phyloP scores from a whole-genome alignment of 1,284 basidiomycete genomes.

The Fomitiporia mediterranea region DNA sequence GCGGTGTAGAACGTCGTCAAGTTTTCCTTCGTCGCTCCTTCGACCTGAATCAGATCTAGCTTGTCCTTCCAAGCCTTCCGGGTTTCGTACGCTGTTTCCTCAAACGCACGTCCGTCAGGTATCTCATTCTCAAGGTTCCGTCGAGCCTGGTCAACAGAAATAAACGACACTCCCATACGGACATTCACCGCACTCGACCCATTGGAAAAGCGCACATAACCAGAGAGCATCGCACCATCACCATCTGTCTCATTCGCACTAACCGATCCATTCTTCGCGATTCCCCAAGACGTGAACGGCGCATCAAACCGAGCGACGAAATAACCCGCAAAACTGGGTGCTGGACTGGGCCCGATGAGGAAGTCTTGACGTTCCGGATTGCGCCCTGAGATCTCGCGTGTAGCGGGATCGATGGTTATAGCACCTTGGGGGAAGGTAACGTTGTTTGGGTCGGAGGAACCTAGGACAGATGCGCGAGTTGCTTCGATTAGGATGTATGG shows the following conservation, averaged over 20 bases:
- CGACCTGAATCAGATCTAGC: slow-evolving; percentile 56
- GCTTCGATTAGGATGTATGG: slow-evolving; percentile 73
- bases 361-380: slow-evolving; percentile 74
- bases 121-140: slow-evolving; percentile 59
- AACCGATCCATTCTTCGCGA: slow-evolving; percentile 45
- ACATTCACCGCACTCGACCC: slow-evolving; percentile 46
- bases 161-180: slow-evolving; percentile 73
- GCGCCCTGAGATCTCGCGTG: slow-evolving; percentile 60
- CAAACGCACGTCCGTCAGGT: slow-evolving; percentile 54
- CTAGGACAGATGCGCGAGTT: slow-evolving; percentile 57
- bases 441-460: slow-evolving; percentile 55
- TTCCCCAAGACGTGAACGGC: slow-evolving; percentile 44
- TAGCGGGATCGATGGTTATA: slow-evolving; percentile 43
- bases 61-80: slow-evolving; percentile 71
- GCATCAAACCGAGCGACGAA: slow-evolving; percentile 71
- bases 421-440: slow-evolving; percentile 58
- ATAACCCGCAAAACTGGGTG: slow-evolving; percentile 56
- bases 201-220: slow-evolving; percentile 49
- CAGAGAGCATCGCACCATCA: slow-evolving; percentile 44
- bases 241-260: slow-evolving; percentile 31
- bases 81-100: slow-evolving; percentile 54
- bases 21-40: slow-evolving; percentile 50
- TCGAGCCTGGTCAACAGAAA: slow-evolving; percentile 71
- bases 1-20: slow-evolving; percentile 62
- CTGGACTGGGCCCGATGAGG: slow-evolving; percentile 59